Conservation (phyloP, 2,329 filamentous ascomycete genomes). For the Monilinia aucupariae region DNA sequence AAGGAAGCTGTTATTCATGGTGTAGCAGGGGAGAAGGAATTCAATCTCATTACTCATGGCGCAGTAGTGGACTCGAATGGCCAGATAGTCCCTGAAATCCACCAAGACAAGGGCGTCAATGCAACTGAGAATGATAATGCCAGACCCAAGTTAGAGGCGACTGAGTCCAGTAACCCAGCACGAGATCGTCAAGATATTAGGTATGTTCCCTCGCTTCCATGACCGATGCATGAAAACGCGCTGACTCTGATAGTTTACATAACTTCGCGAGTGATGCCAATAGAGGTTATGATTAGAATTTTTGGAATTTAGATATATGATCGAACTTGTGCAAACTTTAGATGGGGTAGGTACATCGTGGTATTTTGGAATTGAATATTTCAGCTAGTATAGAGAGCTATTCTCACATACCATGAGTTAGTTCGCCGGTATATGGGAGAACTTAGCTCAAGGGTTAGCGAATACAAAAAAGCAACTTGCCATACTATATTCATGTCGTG, state of each 20-base stretch:
- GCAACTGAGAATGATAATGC: slow-evolving; percentile 26
- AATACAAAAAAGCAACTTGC: not conserved
- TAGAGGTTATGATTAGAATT: slow-evolving; percentile 28
- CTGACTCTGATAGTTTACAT: slow-evolving; percentile 15
- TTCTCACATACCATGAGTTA: not conserved
- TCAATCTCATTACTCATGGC: slow-evolving; percentile 58
- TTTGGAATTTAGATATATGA: not conserved
- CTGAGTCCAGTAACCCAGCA: slow-evolving; percentile 30
- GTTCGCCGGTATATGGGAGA: not conserved
- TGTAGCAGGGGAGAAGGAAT: slow-evolving; percentile 53
- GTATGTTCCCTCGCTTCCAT: slow-evolving; percentile 21
- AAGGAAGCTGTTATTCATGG: slow-evolving; percentile 60
- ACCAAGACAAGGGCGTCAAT: slow-evolving; percentile 19
- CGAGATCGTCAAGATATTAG: slow-evolving; percentile 36
- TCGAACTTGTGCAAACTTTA: not conserved
- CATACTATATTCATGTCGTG: not conserved
- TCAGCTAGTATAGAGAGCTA: not conserved
- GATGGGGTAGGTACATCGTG: not conserved
- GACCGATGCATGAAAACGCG: not conserved
- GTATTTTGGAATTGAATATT: not conserved
- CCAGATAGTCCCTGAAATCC: slow-evolving; percentile 46
- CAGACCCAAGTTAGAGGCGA: slow-evolving; percentile 30
- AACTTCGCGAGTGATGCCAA: slow-evolving; percentile 27
- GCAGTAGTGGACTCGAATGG: slow-evolving; percentile 52
- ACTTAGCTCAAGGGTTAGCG: not conserved